Evolutionary conservation across 1,284 basidiomycete species (phyloP).

Genomic region (Irpex rosettiformis): DNA sequence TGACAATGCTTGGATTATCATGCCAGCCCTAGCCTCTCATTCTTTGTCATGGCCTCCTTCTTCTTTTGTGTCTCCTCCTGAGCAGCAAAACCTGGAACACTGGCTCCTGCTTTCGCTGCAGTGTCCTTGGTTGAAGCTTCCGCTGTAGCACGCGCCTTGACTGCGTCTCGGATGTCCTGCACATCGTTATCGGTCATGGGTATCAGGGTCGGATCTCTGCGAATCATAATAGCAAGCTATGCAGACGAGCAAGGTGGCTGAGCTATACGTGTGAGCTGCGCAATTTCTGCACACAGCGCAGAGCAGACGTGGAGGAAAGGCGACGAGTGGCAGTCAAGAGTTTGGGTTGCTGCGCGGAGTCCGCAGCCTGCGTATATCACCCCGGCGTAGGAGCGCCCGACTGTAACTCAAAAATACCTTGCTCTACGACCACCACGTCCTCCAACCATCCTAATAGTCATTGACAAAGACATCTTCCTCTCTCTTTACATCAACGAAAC

Average conservation of each 20-base stretch:
- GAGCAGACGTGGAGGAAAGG: conserved; percentile 5
- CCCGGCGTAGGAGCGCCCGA: background rate
- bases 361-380: conserved; percentile 7
- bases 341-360: conserved; percentile 8
- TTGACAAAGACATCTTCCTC: background rate
- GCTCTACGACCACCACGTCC: conserved; percentile 8
- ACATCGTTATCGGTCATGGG: conserved; percentile 71
- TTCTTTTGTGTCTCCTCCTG: conserved; percentile 34
- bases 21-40: conserved; percentile 36
- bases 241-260: background rate
- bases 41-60: conserved; percentile 32
- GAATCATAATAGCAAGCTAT: conserved; percentile 54
- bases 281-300: background rate
- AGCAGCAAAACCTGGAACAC: conserved; percentile 25
- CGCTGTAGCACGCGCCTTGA: conserved; percentile 53
- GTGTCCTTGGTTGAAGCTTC: conserved; percentile 12
- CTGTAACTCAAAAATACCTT: conserved; percentile 6
- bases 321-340: conserved; percentile 2
- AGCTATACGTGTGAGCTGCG: conserved; percentile 11
- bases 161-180: conserved; percentile 64
- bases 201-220: conserved; percentile 70
- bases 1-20: no score
- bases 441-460: no score
- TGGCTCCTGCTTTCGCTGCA: conserved; percentile 9
- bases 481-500: background rate